Conservation (phyloP, 176 grass and related monocot species). For the Avena atlantica region DNA sequence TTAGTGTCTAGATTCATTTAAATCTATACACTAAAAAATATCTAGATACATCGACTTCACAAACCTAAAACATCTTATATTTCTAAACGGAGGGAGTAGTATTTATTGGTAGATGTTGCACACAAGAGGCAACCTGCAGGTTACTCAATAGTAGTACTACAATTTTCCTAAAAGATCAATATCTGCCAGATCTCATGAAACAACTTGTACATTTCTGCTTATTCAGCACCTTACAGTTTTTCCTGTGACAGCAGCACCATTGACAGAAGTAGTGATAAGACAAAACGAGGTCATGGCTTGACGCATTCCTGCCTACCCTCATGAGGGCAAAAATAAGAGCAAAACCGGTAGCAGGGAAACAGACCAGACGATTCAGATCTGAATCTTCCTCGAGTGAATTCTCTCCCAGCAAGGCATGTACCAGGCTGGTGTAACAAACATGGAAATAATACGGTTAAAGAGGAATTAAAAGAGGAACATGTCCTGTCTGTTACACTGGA, state of each 20-base stretch:
- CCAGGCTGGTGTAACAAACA: conserved; percentile 46
- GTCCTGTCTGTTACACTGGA: background rate
- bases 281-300: conserved; percentile 15
- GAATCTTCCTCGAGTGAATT: background rate
- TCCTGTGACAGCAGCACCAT: background rate
- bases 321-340: background rate
- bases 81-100: no score
- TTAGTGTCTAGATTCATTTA: no score
- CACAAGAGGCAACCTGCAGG: conserved; percentile 28
- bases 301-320: conserved; percentile 31
- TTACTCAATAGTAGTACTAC: background rate
- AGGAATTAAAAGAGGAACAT: background rate
- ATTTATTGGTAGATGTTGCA: background rate
- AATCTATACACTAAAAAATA: no score
- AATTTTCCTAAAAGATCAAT: background rate
- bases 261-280: conserved; percentile 12
- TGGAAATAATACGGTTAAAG: conserved; percentile 19
- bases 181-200: conserved; percentile 2
- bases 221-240: background rate
- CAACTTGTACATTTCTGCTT: background rate
- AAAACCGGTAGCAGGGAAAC: background rate
- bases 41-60: no score
- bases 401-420: background rate
- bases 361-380: background rate
- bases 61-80: no score